These are phyloP conservation scores for Fomitopsis serialis DNA, from an alignment of 768 basidiomycete species.

Conservation along the genomic window DNA sequence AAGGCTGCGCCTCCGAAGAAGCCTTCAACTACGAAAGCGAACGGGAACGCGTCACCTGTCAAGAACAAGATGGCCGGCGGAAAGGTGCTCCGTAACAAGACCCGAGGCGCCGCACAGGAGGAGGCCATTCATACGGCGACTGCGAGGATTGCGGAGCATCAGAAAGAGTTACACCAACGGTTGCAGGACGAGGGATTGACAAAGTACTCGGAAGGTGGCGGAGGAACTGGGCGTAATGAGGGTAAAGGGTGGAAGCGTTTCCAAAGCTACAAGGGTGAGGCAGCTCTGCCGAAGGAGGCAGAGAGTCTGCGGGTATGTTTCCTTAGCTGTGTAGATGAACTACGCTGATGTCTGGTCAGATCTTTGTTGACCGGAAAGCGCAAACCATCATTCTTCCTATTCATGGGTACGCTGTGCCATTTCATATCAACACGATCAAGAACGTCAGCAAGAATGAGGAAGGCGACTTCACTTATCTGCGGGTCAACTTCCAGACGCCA, in stretches of 20 bases:
- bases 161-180: constrained; percentile 70
- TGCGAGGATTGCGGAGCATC: constrained; percentile 83
- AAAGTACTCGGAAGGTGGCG: constrained; percentile 79
- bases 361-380: constrained; percentile 86
- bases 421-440: constrained; percentile 98
- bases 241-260: constrained; percentile 95
- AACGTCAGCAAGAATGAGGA: constrained; percentile 97
- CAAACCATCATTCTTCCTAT: constrained; percentile 89
- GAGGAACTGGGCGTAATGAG: constrained; percentile 69
- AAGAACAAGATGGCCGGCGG: constrained; percentile 76
- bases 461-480: constrained; percentile 87
- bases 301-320: constrained; percentile 70
- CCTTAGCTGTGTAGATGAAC: not conserved
- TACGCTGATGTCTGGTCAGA: constrained; percentile 39
- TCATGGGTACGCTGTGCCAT: constrained; percentile 92
- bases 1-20: constrained; percentile 54
- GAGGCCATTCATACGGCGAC: constrained; percentile 75
- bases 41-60: constrained; percentile 55
- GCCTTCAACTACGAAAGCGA: constrained; percentile 40
- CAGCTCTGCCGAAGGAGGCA: constrained; percentile 78
- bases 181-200: constrained; percentile 78
- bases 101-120: constrained; percentile 80
- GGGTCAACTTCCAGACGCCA: constrained; percentile 98
- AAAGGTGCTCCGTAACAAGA: constrained; percentile 88
- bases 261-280: constrained; percentile 96